Evolutionary conservation across 306 rosid genomes (phyloP), one percentile per base, ranked within the genome.

Genomic region (Canavalia ensiformis): DNA sequence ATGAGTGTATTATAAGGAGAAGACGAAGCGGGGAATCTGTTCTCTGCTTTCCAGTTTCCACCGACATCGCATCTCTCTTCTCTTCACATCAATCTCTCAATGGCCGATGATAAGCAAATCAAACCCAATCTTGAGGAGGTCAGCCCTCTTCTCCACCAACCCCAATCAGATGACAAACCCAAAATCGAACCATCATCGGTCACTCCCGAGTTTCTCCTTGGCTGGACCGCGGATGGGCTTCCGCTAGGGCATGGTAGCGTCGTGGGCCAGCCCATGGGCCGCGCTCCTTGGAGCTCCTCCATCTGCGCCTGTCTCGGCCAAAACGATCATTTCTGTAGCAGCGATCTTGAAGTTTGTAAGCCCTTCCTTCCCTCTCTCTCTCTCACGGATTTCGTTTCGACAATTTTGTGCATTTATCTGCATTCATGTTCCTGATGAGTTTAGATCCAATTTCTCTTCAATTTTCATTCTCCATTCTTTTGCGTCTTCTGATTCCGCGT

Each of bases 321-420:
- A 25, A 89, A 77, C 82, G 99, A 95, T 80, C 91, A 95, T 8
- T 95, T 95, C 83, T 93, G 96, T 79, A 88, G 99, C 85, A 87
- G 94, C 89, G 99, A 93, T 90, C 89, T 95, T 49, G 99, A 95
- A 95, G 99, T 95, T 88, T 95, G 99, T 95, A 79, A 88, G 99
- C 28, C 37, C 11, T 60, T 35, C 67, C 13, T 11, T 12, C 11
- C 84, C 55, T 68, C 10, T 50, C 13, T 44, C 28, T 35, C 8
- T 33, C 13, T 2, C 2, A 4, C 51, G 6, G 0, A 2, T 28
- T 81, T 47, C 8, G 3, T 46, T 60, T 46, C 3, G 34, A 18
- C 25, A 28, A 5, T 9, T 75, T 45, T 60, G 6, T 47, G 10
- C 39, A 25, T 41, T 72, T 72, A 47, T n/a, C 3, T 57, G n/a